Conservation (phyloP, 768 basidiomycete genomes). For the Leccinellum rugosiceps region DNA sequence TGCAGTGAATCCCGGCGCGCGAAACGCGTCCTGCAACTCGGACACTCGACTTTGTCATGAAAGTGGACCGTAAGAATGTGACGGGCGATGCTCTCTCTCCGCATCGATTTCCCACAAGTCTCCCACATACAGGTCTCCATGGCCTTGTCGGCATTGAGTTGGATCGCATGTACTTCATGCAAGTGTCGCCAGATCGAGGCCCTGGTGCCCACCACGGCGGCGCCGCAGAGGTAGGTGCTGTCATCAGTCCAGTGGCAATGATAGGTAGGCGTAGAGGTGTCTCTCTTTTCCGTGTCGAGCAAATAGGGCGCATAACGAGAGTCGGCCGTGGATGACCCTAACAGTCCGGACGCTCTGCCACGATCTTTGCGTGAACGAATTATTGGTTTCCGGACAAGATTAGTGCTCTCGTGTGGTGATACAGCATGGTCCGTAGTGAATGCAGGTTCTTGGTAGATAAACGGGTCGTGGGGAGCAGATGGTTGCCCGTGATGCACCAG, state of each 20-base stretch:
- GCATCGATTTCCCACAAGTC: constrained; percentile 17
- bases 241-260: constrained; percentile 14
- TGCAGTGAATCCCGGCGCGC: constrained; percentile 26
- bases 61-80: constrained; percentile 26
- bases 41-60: constrained; percentile 17
- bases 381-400: background rate
- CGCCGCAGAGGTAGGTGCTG: background rate
- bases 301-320: constrained; percentile 9
- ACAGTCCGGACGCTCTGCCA: background rate
- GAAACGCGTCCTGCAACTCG: constrained; percentile 16
- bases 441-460: background rate
- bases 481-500: background rate
- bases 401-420: background rate
- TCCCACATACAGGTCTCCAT: constrained; percentile 15
- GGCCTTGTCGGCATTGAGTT: constrained; percentile 8
- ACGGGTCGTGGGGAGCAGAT: background rate
- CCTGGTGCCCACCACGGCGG: constrained; percentile 1
- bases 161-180: constrained; percentile 4
- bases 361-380: background rate
- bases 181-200: constrained; percentile 14
- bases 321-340: background rate
- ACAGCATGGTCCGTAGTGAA: background rate
- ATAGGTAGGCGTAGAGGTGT: background rate
- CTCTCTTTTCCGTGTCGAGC: background rate
- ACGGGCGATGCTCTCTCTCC: constrained; percentile 24